phyloP scores from a whole-genome alignment of 2,329 filamentous ascomycete genomes.

The Aspergillus vadensis region DNA sequence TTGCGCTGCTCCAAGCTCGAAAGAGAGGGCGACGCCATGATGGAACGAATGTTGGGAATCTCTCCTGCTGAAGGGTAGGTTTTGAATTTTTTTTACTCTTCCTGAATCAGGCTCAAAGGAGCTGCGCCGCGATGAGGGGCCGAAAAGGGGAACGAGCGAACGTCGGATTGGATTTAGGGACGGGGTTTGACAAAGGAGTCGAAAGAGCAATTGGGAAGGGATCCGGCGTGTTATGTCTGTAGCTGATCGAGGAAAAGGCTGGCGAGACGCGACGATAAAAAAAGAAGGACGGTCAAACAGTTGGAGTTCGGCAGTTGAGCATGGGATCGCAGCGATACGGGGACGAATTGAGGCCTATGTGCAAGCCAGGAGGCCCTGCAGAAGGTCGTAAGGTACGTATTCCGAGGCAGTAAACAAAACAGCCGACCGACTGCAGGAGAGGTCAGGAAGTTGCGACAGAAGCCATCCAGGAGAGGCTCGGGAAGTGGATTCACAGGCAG shows the following conservation, averaged over 20 bases:
- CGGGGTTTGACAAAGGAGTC: background rate
- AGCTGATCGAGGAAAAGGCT: background rate
- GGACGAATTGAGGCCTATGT: constrained; percentile 8
- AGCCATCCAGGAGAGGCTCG: constrained; percentile 19
- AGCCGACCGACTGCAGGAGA: constrained; percentile 21
- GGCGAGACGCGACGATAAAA: background rate
- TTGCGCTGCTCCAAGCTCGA: constrained; percentile 63
- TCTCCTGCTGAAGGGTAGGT: background rate
- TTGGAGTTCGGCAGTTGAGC: constrained; percentile 6
- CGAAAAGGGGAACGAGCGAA: constrained; percentile 7
- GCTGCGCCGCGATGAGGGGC: constrained; percentile 1
- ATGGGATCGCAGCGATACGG: constrained; percentile 1
- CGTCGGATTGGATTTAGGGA: background rate
- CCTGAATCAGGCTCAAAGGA: background rate
- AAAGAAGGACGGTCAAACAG: constrained; percentile 6
- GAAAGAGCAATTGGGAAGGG: background rate
- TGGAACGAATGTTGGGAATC: constrained; percentile 11
- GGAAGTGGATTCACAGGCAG: constrained; percentile 3
- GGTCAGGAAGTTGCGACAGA: constrained; percentile 11
- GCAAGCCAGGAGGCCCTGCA: constrained; percentile 15
- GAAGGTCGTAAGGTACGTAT: constrained; percentile 1
- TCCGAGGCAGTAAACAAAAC: constrained; percentile 18
- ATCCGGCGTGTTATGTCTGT: background rate
- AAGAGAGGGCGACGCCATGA: constrained; percentile 34
- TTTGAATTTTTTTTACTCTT: constrained; percentile 1